Evolutionary conservation across 1,284 basidiomycete genomes (phyloP), one percentile per base, ranked within the genome.

Genomic region (Pisolithus thermaeus): DNA sequence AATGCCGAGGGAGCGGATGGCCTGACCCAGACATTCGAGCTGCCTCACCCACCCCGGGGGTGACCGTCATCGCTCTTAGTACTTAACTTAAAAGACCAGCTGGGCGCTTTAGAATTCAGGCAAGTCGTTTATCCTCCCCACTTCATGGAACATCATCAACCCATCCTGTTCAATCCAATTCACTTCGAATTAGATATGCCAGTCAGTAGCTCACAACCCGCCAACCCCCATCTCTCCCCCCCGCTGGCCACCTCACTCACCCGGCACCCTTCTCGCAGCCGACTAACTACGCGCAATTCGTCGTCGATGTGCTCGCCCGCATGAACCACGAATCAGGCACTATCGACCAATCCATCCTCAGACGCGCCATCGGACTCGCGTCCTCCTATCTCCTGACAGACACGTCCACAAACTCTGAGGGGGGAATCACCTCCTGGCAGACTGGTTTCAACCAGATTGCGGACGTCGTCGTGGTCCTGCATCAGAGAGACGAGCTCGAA

Each of bases 351-450:
- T 62, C 61, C n/a, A 61, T 77, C 27, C 71, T 90, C 30, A 78
- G 84, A 50, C 76, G 77, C 35, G 84, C 79, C 57, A 72, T 90
- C 44, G 76, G 74, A 5, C 76, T 90, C 30, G 77, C 87, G 8
- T 84, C 87, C 1, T 87, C 87, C 6, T 90, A 83, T 63, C 78
- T 90, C 41, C 64, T 90, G 54, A 80, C 86, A 12, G 87, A 90
- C 66, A 76, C 75, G 2, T 83, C 80, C 51, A 87, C 78, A 59
- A 80, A 83, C 59, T 71, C 79, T 1, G 75, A 77, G 42, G 59
- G 63, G 7, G 84, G 87, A 2, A 65, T 83, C 25, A 58, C 61
- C 12, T 78, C 79, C 11, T 90, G 87, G 87, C 73, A 72, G 53
- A 70, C 70, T 14, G 87, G 87, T 5, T 79, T 90, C 59, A 76